Evolutionary conservation across 352 stramenopile species (phyloP).

Genomic region (Halophytophthora batemanensis): DNA sequence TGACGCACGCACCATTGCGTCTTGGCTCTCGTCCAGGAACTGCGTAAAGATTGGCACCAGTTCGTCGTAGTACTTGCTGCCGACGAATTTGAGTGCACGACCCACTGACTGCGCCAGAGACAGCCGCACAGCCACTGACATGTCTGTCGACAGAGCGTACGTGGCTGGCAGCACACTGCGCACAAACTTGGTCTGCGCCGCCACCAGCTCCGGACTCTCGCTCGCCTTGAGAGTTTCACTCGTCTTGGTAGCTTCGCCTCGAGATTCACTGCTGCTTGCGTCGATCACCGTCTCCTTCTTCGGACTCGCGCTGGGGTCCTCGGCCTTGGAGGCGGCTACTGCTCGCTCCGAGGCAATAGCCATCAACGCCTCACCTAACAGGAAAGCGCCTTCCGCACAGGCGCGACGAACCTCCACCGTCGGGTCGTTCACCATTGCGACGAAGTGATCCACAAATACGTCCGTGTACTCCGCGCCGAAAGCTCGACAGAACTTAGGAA

Average conservation of each 20-base stretch:
- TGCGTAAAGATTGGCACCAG: slow-evolving; percentile 83
- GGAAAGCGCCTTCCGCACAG: slow-evolving; percentile 62
- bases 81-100: slow-evolving; percentile 66
- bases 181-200: slow-evolving; percentile 78
- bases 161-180: slow-evolving; percentile 74
- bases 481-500: slow-evolving; percentile 70
- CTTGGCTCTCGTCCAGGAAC: slow-evolving; percentile 77
- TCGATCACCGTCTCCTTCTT: background rate
- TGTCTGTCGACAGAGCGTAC: slow-evolving; percentile 71
- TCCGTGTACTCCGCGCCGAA: slow-evolving; percentile 82
- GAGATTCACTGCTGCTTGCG: background rate
- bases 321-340: too few species aligned
- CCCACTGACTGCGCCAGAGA: slow-evolving; percentile 74
- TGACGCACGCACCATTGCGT: slow-evolving; percentile 70
- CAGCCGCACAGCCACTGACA: slow-evolving; percentile 74
- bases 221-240: background rate
- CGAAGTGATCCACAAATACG: slow-evolving; percentile 86
- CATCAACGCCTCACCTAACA: slow-evolving; percentile 59
- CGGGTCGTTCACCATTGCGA: slow-evolving; percentile 74
- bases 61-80: slow-evolving; percentile 70
- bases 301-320: too few species aligned
- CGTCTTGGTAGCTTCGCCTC: background rate
- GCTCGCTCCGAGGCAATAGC: slow-evolving; percentile 39
- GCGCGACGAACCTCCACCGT: slow-evolving; percentile 84
- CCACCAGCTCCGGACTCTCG: slow-evolving; percentile 29